These are phyloP conservation scores for Hymenoscyphus fraxineus DNA, from an alignment of 2,329 filamentous ascomycete genomes.

Conservation along the genomic window DNA sequence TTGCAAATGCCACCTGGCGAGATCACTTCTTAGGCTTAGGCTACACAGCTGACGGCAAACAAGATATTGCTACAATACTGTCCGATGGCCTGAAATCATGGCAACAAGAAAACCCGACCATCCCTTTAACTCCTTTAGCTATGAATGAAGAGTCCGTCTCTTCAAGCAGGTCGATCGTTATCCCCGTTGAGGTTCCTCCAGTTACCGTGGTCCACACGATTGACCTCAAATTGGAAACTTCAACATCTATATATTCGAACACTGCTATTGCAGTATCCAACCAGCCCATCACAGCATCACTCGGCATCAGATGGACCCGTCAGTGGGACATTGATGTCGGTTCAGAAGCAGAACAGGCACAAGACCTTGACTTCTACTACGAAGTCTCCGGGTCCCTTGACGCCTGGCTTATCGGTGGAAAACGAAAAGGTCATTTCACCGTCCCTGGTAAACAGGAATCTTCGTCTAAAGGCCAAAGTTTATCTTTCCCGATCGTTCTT, in stretches of 20 bases:
- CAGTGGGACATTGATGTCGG: constrained; percentile 52
- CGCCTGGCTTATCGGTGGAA: constrained; percentile 80
- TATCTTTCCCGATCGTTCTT: constrained; percentile 64
- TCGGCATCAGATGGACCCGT: constrained; percentile 61
- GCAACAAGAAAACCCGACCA: constrained; percentile 24
- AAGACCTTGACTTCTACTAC: constrained; percentile 72
- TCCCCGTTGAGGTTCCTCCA: constrained; percentile 85
- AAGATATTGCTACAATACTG: constrained; percentile 29
- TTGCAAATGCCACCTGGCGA: constrained; percentile 47
- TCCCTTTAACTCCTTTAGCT: constrained; percentile 25
- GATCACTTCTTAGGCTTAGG: constrained; percentile 50
- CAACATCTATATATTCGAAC: constrained; percentile 35
- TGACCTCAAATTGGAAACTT: constrained; percentile 53
- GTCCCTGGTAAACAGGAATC: constrained; percentile 47
- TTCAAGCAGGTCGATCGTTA: constrained; percentile 64
- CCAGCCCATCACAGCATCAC: constrained; percentile 59
- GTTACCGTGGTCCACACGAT: constrained; percentile 80
- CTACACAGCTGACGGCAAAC: constrained; percentile 19
- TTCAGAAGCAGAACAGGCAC: constrained; percentile 20
- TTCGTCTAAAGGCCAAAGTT: constrained; percentile 42
- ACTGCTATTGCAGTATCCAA: constrained; percentile 52
- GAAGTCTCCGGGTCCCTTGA: constrained; percentile 73
- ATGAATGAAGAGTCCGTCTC: constrained; percentile 29
- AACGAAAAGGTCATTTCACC: constrained; percentile 73
- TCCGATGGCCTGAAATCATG: constrained; percentile 27